Conservation (phyloP, 2,329 filamentous ascomycete species). For the Aspergillus pseudoviridinutans region DNA sequence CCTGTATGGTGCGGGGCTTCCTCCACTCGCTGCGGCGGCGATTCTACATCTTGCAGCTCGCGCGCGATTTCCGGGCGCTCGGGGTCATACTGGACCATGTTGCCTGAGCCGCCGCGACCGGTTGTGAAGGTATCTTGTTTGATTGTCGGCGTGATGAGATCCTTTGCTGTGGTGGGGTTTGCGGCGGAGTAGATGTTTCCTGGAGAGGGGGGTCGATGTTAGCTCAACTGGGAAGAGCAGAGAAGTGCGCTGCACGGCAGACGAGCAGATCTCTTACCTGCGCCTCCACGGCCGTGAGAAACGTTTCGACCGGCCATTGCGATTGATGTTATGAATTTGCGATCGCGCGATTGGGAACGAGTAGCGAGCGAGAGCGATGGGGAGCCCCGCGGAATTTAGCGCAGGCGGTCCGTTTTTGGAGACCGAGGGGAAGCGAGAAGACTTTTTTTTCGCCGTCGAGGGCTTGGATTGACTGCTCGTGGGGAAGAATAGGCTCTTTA, state of each 20-base stretch:
- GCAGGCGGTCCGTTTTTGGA: neutral
- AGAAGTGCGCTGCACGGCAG: neutral
- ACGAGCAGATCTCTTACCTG: constrained; percentile 44
- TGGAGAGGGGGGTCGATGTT: constrained; percentile 11
- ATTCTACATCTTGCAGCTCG: constrained; percentile 75
- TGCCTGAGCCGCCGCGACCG: constrained; percentile 80
- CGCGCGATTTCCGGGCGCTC: constrained; percentile 64
- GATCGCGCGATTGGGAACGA: neutral
- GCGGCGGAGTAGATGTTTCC: constrained; percentile 62
- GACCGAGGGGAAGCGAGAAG: neutral
- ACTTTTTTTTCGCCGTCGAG: neutral
- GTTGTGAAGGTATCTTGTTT: constrained; percentile 84
- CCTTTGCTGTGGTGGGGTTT: constrained; percentile 50
- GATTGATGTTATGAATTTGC: neutral
- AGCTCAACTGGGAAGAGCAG: neutral
- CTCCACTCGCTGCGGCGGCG: constrained; percentile 37
- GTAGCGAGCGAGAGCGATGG: no score
- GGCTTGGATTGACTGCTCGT: neutral
- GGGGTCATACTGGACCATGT: constrained; percentile 77
- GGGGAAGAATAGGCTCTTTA: neutral
- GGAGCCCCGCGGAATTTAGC: neutral
- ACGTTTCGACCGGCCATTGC: constrained; percentile 30
- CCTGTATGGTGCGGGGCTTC: constrained; percentile 41
- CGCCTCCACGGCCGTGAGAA: constrained; percentile 74
- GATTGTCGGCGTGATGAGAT: constrained; percentile 77